A percentile compares a stretch with the other conserved stretches of the same genome.
These are phyloP conservation scores for Coemansia sp. DNA, from an alignment of 192 early-diverging fungal species.

Conservation along the genomic window DNA sequence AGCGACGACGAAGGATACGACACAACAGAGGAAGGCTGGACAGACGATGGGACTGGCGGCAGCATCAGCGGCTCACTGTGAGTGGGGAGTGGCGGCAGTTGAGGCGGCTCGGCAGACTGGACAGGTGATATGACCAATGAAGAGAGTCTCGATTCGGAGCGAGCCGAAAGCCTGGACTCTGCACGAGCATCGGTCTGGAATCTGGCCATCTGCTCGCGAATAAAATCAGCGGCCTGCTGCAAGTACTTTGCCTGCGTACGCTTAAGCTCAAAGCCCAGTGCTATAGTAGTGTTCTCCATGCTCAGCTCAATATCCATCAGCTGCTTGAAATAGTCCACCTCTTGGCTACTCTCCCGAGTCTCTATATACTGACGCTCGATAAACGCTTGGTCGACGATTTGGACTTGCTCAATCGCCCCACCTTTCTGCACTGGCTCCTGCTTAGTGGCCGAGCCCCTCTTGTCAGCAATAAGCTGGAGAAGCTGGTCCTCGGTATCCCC, in stretches of 20 bases:
- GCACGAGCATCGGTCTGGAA: slow-evolving; percentile 20
- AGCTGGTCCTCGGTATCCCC: slow-evolving; percentile 40
- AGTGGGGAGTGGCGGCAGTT: background rate
- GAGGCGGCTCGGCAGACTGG: background rate
- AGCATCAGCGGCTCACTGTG: background rate
- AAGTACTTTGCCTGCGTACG: slow-evolving; percentile 55
- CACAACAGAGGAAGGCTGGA: slow-evolving; percentile 15
- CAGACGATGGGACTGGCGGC: slow-evolving; percentile 16
- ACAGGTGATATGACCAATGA: background rate
- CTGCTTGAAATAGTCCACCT: slow-evolving; percentile 51
- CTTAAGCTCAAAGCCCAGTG: slow-evolving; percentile 54
- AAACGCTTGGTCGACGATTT: slow-evolving; percentile 47
- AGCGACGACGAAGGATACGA: slow-evolving; percentile 4
- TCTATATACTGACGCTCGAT: slow-evolving; percentile 56
- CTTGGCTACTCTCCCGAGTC: slow-evolving; percentile 51
- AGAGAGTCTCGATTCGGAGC: slow-evolving; percentile 5
- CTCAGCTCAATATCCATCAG: slow-evolving; percentile 55
- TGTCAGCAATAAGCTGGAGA: slow-evolving; percentile 18
- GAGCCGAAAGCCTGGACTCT: slow-evolving; percentile 24
- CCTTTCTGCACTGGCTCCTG: background rate
- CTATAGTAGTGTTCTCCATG: slow-evolving; percentile 58
- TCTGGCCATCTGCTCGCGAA: slow-evolving; percentile 53
- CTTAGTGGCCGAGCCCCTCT: background rate
- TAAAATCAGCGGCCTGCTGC: slow-evolving; percentile 55
- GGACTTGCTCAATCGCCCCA: slow-evolving; percentile 15